These are phyloP conservation scores for Xerocomus spinulosus DNA, from an alignment of 768 basidiomycete species.

Conservation along the genomic window DNA sequence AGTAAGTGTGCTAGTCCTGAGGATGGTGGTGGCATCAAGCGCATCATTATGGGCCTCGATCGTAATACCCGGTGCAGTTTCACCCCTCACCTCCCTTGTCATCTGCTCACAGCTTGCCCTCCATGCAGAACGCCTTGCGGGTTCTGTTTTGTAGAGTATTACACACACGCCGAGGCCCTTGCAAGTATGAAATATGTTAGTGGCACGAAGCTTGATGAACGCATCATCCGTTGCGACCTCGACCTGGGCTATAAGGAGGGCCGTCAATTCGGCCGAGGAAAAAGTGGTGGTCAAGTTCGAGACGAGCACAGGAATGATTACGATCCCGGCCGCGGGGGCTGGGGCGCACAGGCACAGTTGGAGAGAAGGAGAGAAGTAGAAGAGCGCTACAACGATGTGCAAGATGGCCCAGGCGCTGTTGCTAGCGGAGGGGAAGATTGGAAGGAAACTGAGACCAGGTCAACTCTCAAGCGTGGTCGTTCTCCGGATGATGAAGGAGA, in stretches of 20 bases:
- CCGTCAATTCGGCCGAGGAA: conserved; percentile 94
- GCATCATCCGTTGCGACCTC: conserved; percentile 95
- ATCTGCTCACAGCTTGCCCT: conserved; percentile 4
- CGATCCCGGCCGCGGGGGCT: conserved; percentile 92
- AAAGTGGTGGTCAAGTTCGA: conserved; percentile 93
- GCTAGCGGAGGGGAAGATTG: conserved; percentile 84
- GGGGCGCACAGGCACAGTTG: conserved; percentile 84
- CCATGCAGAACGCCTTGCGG: conserved; percentile 78
- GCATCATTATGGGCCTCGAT: conserved; percentile 94
- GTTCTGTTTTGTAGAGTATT: conserved; percentile 96
- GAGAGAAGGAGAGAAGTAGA: conserved; percentile 80
- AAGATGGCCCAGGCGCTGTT: conserved; percentile 75
- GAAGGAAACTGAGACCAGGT: conserved; percentile 58
- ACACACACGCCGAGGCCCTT: conserved; percentile 89
- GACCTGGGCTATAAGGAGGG: conserved; percentile 97
- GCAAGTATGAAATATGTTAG: conserved; percentile 91
- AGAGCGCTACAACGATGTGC: conserved; percentile 78
- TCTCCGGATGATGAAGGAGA: conserved; percentile 79
- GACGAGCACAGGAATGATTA: conserved; percentile 98
- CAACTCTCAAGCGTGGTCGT: conserved; percentile 60
- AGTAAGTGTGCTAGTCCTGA: conserved; percentile 84
- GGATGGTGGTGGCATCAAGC: conserved; percentile 86
- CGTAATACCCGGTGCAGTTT: conserved; percentile 69
- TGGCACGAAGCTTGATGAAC: conserved; percentile 98
- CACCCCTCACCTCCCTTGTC: background rate